Conservation (phyloP, 768 basidiomycete genomes). For the Amanita jacksonii region DNA sequence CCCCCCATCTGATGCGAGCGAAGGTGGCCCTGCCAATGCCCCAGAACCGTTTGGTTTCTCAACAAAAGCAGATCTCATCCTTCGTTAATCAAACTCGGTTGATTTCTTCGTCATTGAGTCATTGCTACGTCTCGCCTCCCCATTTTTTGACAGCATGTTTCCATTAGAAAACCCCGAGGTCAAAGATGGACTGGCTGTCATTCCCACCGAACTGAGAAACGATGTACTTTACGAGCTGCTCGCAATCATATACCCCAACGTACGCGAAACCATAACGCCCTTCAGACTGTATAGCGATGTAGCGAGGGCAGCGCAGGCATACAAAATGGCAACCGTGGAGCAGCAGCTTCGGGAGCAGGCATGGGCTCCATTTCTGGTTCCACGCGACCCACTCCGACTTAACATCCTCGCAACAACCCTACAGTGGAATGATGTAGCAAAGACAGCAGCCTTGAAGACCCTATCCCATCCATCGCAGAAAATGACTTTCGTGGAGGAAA, state of each 20-base stretch:
- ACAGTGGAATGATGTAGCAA: neutral
- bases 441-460: neutral
- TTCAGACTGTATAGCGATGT: neutral
- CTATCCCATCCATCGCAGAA: neutral
- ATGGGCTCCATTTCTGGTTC: neutral
- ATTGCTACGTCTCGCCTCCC: conserved; percentile 21
- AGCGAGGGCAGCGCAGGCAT: neutral
- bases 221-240: neutral
- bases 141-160: conserved; percentile 22
- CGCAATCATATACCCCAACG: neutral
- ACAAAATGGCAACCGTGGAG: conserved; percentile 2
- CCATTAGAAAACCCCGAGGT: neutral
- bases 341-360: neutral
- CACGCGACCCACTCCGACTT: neutral
- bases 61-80: conserved; percentile 12
- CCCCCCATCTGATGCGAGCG: too few relatives aligned
- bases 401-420: neutral
- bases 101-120: conserved; percentile 21
- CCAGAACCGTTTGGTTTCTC: neutral
- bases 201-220: neutral
- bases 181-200: neutral
- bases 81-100: conserved; percentile 20
- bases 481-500: neutral
- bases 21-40: too few relatives aligned
- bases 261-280: neutral